Percentiles rank a stretch among this genome's conserved stretches.
Conservation (phyloP, 2,329 filamentous ascomycete genomes). For the Colletotrichum coccodes region DNA sequence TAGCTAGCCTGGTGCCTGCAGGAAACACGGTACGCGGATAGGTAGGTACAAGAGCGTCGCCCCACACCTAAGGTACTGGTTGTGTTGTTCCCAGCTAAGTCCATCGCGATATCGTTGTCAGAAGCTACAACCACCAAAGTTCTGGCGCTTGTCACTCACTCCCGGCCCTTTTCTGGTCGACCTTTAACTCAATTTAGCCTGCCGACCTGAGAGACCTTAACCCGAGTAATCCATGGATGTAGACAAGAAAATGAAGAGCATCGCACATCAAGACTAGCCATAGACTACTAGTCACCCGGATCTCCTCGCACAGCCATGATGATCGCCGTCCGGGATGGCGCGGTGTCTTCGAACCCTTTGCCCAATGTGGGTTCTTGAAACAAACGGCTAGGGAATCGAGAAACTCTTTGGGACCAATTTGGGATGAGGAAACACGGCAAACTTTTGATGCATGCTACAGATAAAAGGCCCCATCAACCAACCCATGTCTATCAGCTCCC, state of each 20-base stretch:
- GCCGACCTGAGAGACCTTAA: too few species aligned
- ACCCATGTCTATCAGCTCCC: not conserved
- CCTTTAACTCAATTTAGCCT: too few species aligned
- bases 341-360: slow-evolving; percentile 21
- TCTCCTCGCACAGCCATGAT: slow-evolving; percentile 22
- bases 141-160: slow-evolving; percentile 14
- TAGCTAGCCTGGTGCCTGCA: slow-evolving; percentile 19
- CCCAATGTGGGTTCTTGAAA: slow-evolving; percentile 25
- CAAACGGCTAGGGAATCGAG: slow-evolving; percentile 4
- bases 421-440: slow-evolving; percentile 24
- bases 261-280: not conserved
- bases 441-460: slow-evolving; percentile 22
- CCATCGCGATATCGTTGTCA: not conserved
- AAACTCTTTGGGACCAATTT: not conserved
- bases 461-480: slow-evolving; percentile 18
- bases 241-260: not conserved
- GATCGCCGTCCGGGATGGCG: slow-evolving; percentile 28
- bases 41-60: not conserved
- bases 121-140: slow-evolving; percentile 17
- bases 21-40: not conserved
- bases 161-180: not conserved
- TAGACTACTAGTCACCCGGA: not conserved
- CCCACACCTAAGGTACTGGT: slow-evolving; percentile 18
- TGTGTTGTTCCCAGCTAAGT: not conserved
- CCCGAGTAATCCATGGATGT: not conserved